Evolutionary conservation across 1,284 basidiomycete genomes (phyloP), one percentile per base, ranked within the genome.

Genomic region (Moesziomyces globuligerus): DNA sequence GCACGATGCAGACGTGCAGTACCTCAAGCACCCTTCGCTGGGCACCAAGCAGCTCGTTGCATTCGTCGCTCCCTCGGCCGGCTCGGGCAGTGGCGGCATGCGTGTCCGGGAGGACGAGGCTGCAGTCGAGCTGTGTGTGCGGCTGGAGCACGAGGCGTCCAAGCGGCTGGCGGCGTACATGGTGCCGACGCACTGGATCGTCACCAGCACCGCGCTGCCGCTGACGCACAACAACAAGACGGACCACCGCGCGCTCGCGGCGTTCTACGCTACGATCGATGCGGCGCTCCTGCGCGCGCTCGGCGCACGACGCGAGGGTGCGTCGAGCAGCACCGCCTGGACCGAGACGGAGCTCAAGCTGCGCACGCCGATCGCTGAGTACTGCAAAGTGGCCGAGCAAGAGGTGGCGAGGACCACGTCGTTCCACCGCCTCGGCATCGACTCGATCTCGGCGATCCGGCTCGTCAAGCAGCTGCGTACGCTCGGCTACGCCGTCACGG

Each of bases 201-300:
- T 70, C 20, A 52, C 70, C 15, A 29, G 20, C 15, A 52, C 55
- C 7, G 57, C 52, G 23, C 64, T 81, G 13, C 79, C 79, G 1
- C 55, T 81, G 32, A 81, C 76, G 18, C 74, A 76, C 28, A 81
- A 81, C 69, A 80, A 80, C 72, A 81, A 81, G 64, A 65, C 72
- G 7, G 78, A 81, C 38, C 62, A 58, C 39, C 64, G 60, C 42
- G 71, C 73, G 0, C 43, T 80, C 39, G 56, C 67, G 0, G 23
- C 24, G 3, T 50, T 60, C 43, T 78, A 75, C 42, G 39, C 39
- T 17, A n/a, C 17, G 0, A 18, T 76, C 26, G 68, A 74, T n/a
- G 48, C 57, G 0, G 25, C 48, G 1, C 36, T 46, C 47, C 47
- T 74, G 17, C 56, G 54, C 2, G 34, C 54, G 11, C 46, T 74